Base-by-base conservation (phyloP, 352 stramenopile species). In the Pseudoperonospora humuli region DNA sequence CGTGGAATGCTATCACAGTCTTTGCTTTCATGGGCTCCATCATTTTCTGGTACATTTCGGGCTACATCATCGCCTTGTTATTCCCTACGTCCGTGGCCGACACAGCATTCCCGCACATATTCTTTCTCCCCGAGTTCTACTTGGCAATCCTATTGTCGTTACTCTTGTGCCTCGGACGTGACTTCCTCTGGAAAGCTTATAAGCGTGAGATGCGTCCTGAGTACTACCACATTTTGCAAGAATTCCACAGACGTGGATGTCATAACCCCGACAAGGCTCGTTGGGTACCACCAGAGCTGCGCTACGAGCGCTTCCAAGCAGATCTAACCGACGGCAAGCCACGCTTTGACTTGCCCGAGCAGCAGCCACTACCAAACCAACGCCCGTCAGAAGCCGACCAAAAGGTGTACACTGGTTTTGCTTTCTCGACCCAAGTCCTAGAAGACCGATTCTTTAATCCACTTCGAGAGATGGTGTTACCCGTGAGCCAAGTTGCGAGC, bases 181-280 rank as follows among this genome's bases (percentile, higher is more conserved):
- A 91, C 39, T 86, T 93, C 36, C 53, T 93, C 0, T 88, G 71
- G 63, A 93, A 91, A 39, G 76, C 74, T 4, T 91, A 78, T 49
- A 93, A 93, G 62, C 79, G 79, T 3, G 78, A 93, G 47, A 71
- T 88, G 53, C 48, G 64, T 8, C 81, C 81, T 1, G 81, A 93
- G 42, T 93, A 93, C 59, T 93, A 93, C 57, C 81, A 93, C 49
- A 74, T 93, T 19, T 54, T 93, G 14, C 81, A 90, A 46, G 81
- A 93, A 39, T 68, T 83, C 43, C 70, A 90, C 41, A 47, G 61
- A 49, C 47, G 49, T 44, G 64, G 72, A 17, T 42, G 38, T n/a
- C 55, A 72, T 1, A 57, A 62, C 29, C 33, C 52, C 1, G 72
- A 68, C 0, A 66, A 65, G 5, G 70, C 74, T 18, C 62, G 72